Evolutionary conservation across 2,329 filamentous ascomycete genomes (phyloP), one percentile per base, ranked within the genome.

Genomic region (Talaromyces sp.): DNA sequence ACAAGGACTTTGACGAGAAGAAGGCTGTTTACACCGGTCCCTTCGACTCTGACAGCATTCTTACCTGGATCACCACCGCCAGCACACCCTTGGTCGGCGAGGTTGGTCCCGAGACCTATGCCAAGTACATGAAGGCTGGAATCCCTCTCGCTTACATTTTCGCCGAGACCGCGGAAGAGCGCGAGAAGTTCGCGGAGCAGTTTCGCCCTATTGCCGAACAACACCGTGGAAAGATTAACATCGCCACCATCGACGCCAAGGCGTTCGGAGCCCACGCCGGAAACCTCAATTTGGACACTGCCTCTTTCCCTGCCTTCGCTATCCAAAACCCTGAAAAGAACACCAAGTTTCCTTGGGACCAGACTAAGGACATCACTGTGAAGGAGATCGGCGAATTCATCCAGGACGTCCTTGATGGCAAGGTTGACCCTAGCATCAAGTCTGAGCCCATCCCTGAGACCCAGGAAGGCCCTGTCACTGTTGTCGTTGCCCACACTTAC

Each of bases 71-170:
- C 79, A 93, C 93, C 85, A 89, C 87, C 58, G 84, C 93, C 67
- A 89, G 93, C 71, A 96, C 91, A 67, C 95, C 95, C 69, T 85
- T 99, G 74, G 89, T 99, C 70, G 95, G 95, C 68, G 95, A 97
- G 84, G 90, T 99, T 72, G 94, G 94, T 73, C 95, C 95, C 68
- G 95, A 98, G 81, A 99, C 95, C 70, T 99, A 99, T 84, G 86
- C 91, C 67, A 88, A 86, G 75, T 99, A 99, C 86, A 99, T 98
- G 90, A 68, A 86, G 85, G 87, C 94, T 72, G 93, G 92, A 71
- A 86, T 98, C 71, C 95, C 95, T 67, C 89, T 99, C 69, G 95
- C 93, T 70, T 99, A 98, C 84, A 96, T 99, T 82, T 98, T 99
- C 81, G 89, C 94, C 69, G 93, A 97, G 84, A 93, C 91, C 54